Evolutionary conservation across 495 filamentous ascomycete species (phyloP).

Genomic region (Aspergillus saccharolyticus): DNA sequence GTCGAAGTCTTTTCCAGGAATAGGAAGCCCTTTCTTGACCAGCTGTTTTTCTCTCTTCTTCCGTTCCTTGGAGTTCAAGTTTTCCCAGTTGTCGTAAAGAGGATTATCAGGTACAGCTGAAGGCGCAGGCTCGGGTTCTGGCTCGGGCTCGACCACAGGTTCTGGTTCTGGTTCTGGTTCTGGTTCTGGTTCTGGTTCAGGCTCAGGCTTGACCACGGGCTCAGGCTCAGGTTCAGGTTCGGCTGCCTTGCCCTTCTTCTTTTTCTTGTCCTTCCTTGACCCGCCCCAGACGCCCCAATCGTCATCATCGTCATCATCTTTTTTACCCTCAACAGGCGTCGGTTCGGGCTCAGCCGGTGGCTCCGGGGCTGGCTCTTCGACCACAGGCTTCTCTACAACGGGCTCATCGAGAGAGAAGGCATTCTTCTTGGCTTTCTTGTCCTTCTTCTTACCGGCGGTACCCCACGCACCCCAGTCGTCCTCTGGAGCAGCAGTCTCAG

Average conservation of each 20-base stretch:
- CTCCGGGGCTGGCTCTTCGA: constrained; percentile 26
- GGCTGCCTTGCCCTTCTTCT: constrained; percentile 19
- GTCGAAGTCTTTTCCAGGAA: constrained; percentile 34
- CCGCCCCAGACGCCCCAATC: constrained; percentile 16
- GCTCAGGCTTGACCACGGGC: constrained; percentile 24
- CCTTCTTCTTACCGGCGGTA: constrained; percentile 32
- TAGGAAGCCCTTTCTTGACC: constrained; percentile 31
- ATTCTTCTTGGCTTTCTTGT: constrained; percentile 33
- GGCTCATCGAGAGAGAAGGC: constrained; percentile 8
- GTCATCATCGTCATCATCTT: constrained; percentile 16
- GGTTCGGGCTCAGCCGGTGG: constrained; percentile 20
- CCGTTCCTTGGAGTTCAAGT: constrained; percentile 35
- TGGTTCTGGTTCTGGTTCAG: constrained; percentile 24
- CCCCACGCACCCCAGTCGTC: constrained; percentile 30
- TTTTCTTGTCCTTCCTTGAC: constrained; percentile 17
- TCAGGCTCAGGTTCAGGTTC: constrained; percentile 27
- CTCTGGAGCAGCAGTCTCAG: constrained; percentile 22
- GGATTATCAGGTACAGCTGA: constrained; percentile 29
- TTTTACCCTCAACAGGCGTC: constrained; percentile 18
- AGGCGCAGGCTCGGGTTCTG: constrained; percentile 26
- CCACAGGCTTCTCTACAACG: constrained; percentile 17
- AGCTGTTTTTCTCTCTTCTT: constrained; percentile 37
- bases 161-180: constrained; percentile 25
- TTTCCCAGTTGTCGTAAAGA: constrained; percentile 34
- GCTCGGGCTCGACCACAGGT: constrained; percentile 20